Percentiles rank a stretch among this genome's conserved stretches.
phyloP scores from a whole-genome alignment of 805 yeast genomes.

The Yarrowia osloensis region DNA sequence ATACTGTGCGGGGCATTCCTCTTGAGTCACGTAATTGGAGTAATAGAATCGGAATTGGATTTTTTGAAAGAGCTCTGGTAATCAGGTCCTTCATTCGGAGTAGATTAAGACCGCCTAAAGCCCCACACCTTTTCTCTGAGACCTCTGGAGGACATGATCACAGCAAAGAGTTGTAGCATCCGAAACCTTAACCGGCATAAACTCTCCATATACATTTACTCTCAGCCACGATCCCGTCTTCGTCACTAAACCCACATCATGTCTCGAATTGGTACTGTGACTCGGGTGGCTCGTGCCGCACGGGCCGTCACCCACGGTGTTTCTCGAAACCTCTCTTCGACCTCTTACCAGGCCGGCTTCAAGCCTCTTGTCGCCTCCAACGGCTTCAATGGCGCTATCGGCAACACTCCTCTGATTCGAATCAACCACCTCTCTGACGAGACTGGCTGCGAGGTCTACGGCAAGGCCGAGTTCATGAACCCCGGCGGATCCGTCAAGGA shows the following conservation, averaged over 20 bases:
- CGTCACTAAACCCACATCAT: neutral
- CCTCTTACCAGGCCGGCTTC: slow-evolving; percentile 15
- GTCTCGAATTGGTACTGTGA: slow-evolving; percentile 19
- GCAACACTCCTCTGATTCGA: slow-evolving; percentile 85
- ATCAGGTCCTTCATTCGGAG: no score
- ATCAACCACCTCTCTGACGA: slow-evolving; percentile 58
- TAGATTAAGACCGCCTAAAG: no score
- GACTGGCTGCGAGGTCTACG: slow-evolving; percentile 74
- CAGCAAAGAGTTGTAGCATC: neutral
- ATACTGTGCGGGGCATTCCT: no score
- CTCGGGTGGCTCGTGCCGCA: slow-evolving; percentile 1
- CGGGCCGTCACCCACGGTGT: neutral
- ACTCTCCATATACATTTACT: neutral
- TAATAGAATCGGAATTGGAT: no score
- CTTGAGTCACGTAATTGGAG: no score
- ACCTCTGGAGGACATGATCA: no score
- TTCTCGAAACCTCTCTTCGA: slow-evolving; percentile 10
- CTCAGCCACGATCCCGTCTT: neutral
- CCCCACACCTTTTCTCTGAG: no score
- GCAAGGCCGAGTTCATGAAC: slow-evolving; percentile 89
- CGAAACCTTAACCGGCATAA: neutral
- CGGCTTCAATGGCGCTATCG: slow-evolving; percentile 85
- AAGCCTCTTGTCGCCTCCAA: slow-evolving; percentile 20
- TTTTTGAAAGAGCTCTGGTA: no score
- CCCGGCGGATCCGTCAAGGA: slow-evolving; percentile 95